Evolutionary conservation across 257 asterid genomes (phyloP), one percentile per base, ranked within the genome.

Genomic region (Primulina eburnea): DNA sequence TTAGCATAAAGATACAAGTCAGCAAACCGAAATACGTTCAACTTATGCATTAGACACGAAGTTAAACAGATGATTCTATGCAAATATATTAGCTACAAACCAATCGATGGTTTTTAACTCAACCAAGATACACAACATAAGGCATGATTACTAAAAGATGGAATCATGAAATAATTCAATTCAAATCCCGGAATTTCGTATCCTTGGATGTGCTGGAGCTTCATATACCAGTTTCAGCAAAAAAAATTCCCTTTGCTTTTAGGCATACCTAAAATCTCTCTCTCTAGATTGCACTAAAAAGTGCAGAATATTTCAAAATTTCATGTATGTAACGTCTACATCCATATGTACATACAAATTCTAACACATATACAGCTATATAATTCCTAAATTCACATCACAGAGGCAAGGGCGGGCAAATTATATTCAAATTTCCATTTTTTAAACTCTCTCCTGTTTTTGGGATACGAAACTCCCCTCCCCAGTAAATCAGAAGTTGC

Each of bases 401-500:
- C 11, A 35, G 43, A 35, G 12, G 43, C 52, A 16, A 11, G 52
- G 16, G 52, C 11, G 16, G 52, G 52, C 52, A 40, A 40, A 40
- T 37, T 8, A 1, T 2, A 40, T 0, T 40, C 50, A 43, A 43
- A 43, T 12, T 43, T 14, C 14, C 18, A 12, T 11, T 50, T 50
- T 50, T 50, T 4, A 5, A 50, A 4, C 57, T 50, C 21, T 50
- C 21, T 16, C 57, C 8, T 50, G 8, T 17, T 16, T 14, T 1
- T 17, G 57, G 3, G 20, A 50, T 5, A 60, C 20, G 18, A 16
- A 35, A 62, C 6, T 17, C 20, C 26, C 29, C 30, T 38, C 6
- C 29, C 62, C 4, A 60, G 67, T 38, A 47, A 40, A 65, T 71
- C 74, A 62, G 61, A 65, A 70, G 29, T 21, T 53, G 21, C 33